These are phyloP conservation scores for Lactifluus piperatus DNA, from an alignment of 768 basidiomycete genomes.

Conservation along the genomic window DNA sequence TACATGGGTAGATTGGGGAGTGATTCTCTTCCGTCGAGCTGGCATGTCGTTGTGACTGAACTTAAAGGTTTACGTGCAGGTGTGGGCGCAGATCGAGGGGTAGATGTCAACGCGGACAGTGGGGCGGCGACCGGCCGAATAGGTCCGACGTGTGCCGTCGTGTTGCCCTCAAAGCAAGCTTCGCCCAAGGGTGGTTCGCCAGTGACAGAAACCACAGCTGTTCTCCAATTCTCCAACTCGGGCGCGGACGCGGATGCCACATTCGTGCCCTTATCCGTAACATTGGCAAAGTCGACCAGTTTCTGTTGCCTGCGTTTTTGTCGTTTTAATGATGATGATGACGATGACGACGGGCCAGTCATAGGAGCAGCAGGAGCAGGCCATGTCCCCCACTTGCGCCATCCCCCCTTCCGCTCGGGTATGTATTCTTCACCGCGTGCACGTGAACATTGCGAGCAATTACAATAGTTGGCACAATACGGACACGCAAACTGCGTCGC, in stretches of 20 bases:
- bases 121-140: too few species aligned
- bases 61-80: background rate
- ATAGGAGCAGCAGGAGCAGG: background rate
- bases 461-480: constrained; percentile 36
- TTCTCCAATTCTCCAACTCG: background rate
- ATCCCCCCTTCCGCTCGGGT: constrained; percentile 24
- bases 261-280: background rate
- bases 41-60: background rate
- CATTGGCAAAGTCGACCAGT: background rate
- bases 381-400: constrained; percentile 2
- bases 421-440: constrained; percentile 41
- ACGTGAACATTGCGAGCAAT: constrained; percentile 38
- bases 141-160: background rate
- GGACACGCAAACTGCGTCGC: constrained; percentile 35
- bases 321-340: background rate
- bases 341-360: background rate
- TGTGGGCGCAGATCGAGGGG: background rate
- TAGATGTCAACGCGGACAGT: background rate
- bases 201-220: background rate
- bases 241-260: background rate
- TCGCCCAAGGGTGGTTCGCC: background rate
- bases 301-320: background rate
- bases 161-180: background rate
- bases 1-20: background rate
- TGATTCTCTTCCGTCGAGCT: background rate